A percentile compares a stretch with the other conserved stretches of the same genome.
Evolutionary conservation across 192 early-diverging fungal species (phyloP).

Genomic region (Funneliformis mosseae): DNA sequence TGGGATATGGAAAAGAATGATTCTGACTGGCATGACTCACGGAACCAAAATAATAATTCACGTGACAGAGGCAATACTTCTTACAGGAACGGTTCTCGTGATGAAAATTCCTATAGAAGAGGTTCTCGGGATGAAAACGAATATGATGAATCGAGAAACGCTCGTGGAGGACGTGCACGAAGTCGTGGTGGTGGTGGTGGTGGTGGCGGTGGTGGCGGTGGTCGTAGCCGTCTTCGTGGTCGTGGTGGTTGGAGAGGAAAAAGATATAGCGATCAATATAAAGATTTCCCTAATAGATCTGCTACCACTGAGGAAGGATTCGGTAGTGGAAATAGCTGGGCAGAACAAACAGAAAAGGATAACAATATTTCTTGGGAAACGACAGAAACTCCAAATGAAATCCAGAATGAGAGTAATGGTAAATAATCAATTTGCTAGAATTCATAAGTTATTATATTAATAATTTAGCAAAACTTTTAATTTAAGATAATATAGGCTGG

Average conservation of each 20-base stretch:
- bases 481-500: background rate
- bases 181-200: background rate
- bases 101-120: background rate
- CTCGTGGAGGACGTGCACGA: background rate
- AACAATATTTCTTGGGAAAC: background rate
- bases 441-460: background rate
- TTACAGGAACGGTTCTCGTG: background rate
- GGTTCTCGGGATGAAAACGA: background rate
- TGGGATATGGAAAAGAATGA: constrained; percentile 32
- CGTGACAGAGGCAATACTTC: constrained; percentile 2
- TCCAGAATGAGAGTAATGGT: background rate
- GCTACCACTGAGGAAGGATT: background rate
- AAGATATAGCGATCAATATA: background rate
- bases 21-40: constrained; percentile 14
- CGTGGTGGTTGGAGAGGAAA: background rate
- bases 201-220: background rate
- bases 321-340: constrained; percentile 6
- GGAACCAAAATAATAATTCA: constrained; percentile 3
- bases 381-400: too few species aligned
- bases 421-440: background rate
- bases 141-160: background rate
- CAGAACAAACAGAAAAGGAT: constrained; percentile 7
- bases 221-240: background rate
- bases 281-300: background rate
- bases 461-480: background rate